A percentile compares a stretch with the other conserved stretches of the same genome.
Evolutionary conservation across 495 filamentous ascomycete species (phyloP).

Genomic region (Xylaria intraflava): DNA sequence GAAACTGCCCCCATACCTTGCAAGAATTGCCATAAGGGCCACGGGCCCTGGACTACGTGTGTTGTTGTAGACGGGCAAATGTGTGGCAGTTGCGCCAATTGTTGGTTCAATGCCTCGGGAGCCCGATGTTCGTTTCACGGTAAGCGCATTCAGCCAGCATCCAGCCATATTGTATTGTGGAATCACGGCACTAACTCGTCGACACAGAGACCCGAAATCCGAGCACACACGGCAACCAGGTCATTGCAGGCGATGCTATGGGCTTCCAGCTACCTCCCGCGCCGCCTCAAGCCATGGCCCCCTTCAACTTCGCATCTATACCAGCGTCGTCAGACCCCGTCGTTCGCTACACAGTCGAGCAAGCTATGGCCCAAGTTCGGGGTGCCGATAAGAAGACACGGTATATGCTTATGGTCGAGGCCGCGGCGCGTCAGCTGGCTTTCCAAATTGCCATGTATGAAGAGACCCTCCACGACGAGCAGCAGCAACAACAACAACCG

Average conservation of each 20-base stretch:
- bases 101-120: slow-evolving; percentile 48
- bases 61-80: slow-evolving; percentile 45
- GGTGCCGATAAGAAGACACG: slow-evolving; percentile 33
- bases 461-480: slow-evolving; percentile 26
- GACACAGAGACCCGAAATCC: slow-evolving; percentile 25
- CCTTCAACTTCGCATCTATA: slow-evolving; percentile 23
- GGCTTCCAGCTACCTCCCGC: slow-evolving; percentile 17
- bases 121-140: slow-evolving; percentile 47
- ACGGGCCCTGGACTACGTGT: slow-evolving; percentile 43
- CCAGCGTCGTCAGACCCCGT: slow-evolving; percentile 30
- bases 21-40: slow-evolving; percentile 48
- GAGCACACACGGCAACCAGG: slow-evolving; percentile 16
- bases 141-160: slow-evolving; percentile 18
- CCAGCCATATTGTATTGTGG: neutral
- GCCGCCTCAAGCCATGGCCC: slow-evolving; percentile 19
- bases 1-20: slow-evolving; percentile 36
- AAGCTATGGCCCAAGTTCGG: slow-evolving; percentile 36
- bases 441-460: slow-evolving; percentile 38
- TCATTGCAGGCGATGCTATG: slow-evolving; percentile 17
- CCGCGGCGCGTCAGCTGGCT: slow-evolving; percentile 37
- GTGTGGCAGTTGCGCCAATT: slow-evolving; percentile 47
- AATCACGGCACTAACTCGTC: neutral
- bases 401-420: slow-evolving; percentile 37
- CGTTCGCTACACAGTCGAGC: slow-evolving; percentile 31
- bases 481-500: slow-evolving; percentile 11